Conservation (phyloP, 768 basidiomycete genomes). For the Serendipita indica region DNA sequence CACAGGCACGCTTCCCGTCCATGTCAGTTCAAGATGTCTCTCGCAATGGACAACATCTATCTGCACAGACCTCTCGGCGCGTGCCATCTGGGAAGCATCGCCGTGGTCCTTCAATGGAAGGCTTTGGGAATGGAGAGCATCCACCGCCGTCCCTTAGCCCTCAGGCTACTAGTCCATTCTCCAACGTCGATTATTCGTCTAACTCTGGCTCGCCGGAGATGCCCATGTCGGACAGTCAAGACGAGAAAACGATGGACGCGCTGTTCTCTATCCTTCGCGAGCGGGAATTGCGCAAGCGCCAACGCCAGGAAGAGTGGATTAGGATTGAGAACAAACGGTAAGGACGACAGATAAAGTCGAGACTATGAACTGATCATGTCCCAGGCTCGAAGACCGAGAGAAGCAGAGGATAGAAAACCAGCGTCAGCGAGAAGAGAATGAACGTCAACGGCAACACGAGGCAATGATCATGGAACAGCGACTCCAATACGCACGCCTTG, state of each 20-base stretch:
- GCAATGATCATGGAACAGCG: not conserved
- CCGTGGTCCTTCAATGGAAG: not conserved
- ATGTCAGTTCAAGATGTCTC: no score
- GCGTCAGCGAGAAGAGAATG: constrained; percentile 5
- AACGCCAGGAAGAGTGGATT: not conserved
- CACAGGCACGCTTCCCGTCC: not conserved
- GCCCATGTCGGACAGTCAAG: constrained; percentile 1
- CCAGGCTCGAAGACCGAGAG: constrained; percentile 3
- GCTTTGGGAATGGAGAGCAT: not conserved
- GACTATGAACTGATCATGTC: not conserved
- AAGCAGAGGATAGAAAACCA: not conserved
- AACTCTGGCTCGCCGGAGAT: constrained; percentile 1
- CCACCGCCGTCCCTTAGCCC: not conserved
- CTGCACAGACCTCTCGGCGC: not conserved
- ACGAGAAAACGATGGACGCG: not conserved
- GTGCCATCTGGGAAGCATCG: not conserved
- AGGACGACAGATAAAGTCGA: not conserved
- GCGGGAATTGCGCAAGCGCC: not conserved
- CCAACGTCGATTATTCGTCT: constrained; percentile 5
- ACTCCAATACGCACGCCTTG: not conserved
- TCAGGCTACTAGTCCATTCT: constrained; percentile 1
- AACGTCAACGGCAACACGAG: not conserved
- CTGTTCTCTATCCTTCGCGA: not conserved
- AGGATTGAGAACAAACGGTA: not conserved
- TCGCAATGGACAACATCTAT: no score